Evolutionary conservation across 192 early-diverging fungal species (phyloP).

Genomic region (Coemansia sp.): DNA sequence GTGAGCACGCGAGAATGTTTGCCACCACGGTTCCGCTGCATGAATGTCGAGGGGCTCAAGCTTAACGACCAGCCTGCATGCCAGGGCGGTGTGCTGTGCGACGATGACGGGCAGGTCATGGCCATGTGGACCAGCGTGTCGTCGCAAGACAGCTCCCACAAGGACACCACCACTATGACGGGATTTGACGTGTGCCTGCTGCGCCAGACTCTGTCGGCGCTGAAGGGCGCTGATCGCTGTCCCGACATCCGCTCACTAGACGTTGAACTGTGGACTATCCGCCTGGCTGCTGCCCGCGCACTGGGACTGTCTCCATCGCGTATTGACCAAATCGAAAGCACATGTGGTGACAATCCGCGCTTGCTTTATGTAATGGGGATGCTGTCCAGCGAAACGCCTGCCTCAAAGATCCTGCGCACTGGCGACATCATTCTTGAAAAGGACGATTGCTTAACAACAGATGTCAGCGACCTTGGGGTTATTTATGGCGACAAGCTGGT

Average conservation of each 20-base stretch:
- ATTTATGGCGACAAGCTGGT: constrained; percentile 57
- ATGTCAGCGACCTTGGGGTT: constrained; percentile 59
- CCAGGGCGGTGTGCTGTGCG: constrained; percentile 68
- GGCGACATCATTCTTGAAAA: constrained; percentile 69
- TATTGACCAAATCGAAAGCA: constrained; percentile 51
- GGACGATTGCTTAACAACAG: constrained; percentile 55
- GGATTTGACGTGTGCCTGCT: constrained; percentile 41
- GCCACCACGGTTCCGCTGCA: constrained; percentile 72
- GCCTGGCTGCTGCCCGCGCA: constrained; percentile 65
- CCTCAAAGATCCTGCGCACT: constrained; percentile 55
- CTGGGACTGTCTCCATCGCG: constrained; percentile 63
- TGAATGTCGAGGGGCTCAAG: constrained; percentile 73
- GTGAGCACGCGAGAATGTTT: constrained; percentile 67
- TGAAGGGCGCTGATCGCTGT: constrained; percentile 38
- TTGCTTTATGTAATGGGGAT: constrained; percentile 62
- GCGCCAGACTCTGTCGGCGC: constrained; percentile 48
- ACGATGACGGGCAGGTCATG: constrained; percentile 56
- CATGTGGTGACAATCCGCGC: constrained; percentile 49
- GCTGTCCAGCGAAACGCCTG: constrained; percentile 51
- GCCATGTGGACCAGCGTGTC: constrained; percentile 70
- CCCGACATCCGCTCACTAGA: constrained; percentile 61
- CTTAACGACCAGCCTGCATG: constrained; percentile 65
- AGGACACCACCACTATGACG: constrained; percentile 64
- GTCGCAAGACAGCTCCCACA: constrained; percentile 65
- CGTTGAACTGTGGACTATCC: constrained; percentile 68